Evolutionary conservation across 169 alveolate genomes (phyloP), one percentile per base, ranked within the genome.

Genomic region (Eimeria tenella): DNA sequence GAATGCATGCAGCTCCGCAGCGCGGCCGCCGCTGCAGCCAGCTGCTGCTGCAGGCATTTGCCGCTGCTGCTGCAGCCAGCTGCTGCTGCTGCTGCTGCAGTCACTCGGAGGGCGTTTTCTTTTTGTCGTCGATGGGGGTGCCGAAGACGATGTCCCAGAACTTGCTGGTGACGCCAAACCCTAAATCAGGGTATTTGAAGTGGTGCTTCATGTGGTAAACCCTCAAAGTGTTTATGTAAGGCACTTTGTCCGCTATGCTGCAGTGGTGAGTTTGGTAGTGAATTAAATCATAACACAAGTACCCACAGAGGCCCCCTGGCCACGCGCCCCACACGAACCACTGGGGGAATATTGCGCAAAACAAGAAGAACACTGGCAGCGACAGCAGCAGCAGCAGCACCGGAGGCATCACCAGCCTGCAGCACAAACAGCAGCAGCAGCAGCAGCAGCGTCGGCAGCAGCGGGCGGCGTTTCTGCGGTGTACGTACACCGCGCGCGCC

Each of bases 141-240:
- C 96, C 96, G 75, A 96, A 96, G 70, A 96, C 95, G 21, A 68
- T 15, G 65, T 96, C 97, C 98, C 97, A 96, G 65, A 96, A 87
- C 50, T 93, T 96, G 75, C 68, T 71, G 5, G 96, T 82, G 82
- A 96, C 97, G 55, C 98, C 98, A 70, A 71, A 96, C 52, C 97
- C 97, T 52, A 65, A 73, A 23, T 56, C 49, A 8, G 93, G 93
- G 77, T 94, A 89, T 55, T 86, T 94, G 86, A 94, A 95, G 93
- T 96, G 98, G 73, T 96, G 98, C 25, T 90, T 75, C 96, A 96
- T 93, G 94, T 96, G 98, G 73, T 96, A 96, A 19, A 23, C 73
- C 58, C 90, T 95, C 88, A 96, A 81, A 62, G 94, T 62, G 49
- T 84, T 88, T 7, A 95, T 79, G 93, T 94, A 86, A n/a, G 68